phyloP scores from a whole-genome alignment of 2,329 filamentous ascomycete species.

The Lasiodiplodia theobromae region DNA sequence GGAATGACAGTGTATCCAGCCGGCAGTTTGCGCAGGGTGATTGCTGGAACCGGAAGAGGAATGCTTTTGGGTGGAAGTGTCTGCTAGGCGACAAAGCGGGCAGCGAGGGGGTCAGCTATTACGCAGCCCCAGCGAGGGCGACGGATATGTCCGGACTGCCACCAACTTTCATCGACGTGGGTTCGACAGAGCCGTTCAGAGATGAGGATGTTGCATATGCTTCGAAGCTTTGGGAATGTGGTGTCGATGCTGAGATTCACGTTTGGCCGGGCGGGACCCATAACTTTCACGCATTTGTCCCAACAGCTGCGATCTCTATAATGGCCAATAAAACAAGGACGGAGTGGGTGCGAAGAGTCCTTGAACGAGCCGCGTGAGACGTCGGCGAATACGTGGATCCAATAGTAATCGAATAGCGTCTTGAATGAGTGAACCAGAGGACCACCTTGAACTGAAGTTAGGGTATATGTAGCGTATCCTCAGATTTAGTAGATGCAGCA shows the following conservation, averaged over 20 bases:
- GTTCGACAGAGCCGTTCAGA: constrained; percentile 54
- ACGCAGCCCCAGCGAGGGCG: constrained; percentile 49
- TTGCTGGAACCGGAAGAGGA: constrained; percentile 49
- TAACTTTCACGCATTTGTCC: background rate
- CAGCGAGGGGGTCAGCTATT: constrained; percentile 43
- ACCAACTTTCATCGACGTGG: constrained; percentile 54
- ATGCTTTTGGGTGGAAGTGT: constrained; percentile 52
- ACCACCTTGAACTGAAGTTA: background rate
- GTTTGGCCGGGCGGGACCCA: constrained; percentile 47
- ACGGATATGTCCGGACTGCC: constrained; percentile 47
- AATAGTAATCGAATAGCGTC: background rate
- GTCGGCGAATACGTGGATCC: background rate
- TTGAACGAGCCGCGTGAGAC: background rate
- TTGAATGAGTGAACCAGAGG: background rate
- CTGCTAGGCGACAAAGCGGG: constrained; percentile 48
- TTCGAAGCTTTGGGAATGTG: constrained; percentile 48
- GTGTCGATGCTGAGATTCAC: constrained; percentile 54
- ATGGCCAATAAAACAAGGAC: background rate
- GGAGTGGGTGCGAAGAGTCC: background rate
- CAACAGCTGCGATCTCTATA: background rate
- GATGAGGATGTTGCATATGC: constrained; percentile 53
- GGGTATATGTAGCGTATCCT: background rate
- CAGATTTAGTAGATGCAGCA: background rate
- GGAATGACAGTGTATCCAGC: constrained; percentile 43
- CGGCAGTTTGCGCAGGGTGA: constrained; percentile 43